phyloP scores from a whole-genome alignment of 2,329 filamentous ascomycete species.

The Trichoderma koningiopsis region DNA sequence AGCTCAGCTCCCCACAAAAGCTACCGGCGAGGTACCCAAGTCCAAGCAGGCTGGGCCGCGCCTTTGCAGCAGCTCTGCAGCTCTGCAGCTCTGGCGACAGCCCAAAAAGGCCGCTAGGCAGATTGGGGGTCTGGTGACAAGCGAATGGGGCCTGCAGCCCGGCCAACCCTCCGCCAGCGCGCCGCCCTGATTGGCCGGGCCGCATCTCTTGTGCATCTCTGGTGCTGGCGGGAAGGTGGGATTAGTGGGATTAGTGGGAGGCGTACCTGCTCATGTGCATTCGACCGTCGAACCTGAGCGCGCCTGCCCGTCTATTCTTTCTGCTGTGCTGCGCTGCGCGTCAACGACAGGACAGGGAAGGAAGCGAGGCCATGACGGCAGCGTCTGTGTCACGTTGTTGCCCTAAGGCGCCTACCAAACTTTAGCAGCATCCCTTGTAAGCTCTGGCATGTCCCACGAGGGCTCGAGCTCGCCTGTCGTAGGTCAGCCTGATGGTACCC shows the following conservation, averaged over 20 bases:
- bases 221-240: background rate
- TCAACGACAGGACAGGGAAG: background rate
- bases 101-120: background rate
- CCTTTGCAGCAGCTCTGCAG: background rate
- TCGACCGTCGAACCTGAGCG: background rate
- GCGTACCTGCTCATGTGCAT: constrained; percentile 15
- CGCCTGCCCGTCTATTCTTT: background rate
- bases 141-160: constrained; percentile 20
- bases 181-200: constrained; percentile 18
- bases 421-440: background rate
- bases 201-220: background rate
- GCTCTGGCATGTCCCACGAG: constrained; percentile 18
- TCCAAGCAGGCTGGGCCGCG: background rate
- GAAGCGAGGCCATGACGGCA: constrained; percentile 2
- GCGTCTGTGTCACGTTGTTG: background rate
- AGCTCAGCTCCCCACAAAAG: background rate
- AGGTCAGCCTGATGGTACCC: background rate
- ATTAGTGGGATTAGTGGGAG: background rate
- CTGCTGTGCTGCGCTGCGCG: background rate
- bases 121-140: constrained; percentile 24
- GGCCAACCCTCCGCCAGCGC: constrained; percentile 7
- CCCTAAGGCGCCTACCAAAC: background rate
- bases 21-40: background rate
- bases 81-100: constrained; percentile 7
- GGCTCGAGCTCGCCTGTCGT: constrained; percentile 10